phyloP scores from a whole-genome alignment of 352 stramenopile genomes.

The Globisporangium nunn region DNA sequence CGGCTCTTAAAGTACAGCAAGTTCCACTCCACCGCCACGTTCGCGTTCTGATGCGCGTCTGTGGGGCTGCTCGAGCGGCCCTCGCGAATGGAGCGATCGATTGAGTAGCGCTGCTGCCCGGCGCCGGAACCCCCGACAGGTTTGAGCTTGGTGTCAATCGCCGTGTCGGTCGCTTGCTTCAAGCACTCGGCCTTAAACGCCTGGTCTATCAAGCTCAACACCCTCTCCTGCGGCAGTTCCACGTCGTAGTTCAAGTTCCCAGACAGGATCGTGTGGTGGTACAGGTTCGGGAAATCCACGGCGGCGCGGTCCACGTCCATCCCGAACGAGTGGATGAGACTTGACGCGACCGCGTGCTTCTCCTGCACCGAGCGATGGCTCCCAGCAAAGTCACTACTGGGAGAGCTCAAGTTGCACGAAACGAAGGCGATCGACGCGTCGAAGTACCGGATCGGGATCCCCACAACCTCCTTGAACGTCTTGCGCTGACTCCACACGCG shows the following conservation, averaged over 20 bases:
- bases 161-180: conserved; percentile 43
- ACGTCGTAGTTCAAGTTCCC: conserved; percentile 81
- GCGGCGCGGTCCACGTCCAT: conserved; percentile 70
- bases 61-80: conserved; percentile 5
- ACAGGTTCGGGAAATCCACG: conserved; percentile 79
- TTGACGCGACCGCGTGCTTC: conserved; percentile 53
- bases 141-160: conserved; percentile 57
- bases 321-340: conserved; percentile 71
- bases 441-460: conserved; percentile 78
- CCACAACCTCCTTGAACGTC: conserved; percentile 70
- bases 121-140: not conserved
- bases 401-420: conserved; percentile 56
- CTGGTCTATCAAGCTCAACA: conserved; percentile 50
- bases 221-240: conserved; percentile 27
- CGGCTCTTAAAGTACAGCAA: conserved; percentile 40
- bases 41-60: conserved; percentile 14
- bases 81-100: conserved; percentile 7
- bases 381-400: conserved; percentile 10
- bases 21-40: conserved; percentile 42
- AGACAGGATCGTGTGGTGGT: conserved; percentile 77
- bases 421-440: conserved; percentile 82
- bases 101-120: conserved; percentile 8
- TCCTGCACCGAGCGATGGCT: conserved; percentile 22
- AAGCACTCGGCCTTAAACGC: conserved; percentile 71
- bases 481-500: conserved; percentile 72